Evolutionary conservation across 2,329 filamentous ascomycete genomes (phyloP).

Genomic region (Claviceps maximensis): DNA sequence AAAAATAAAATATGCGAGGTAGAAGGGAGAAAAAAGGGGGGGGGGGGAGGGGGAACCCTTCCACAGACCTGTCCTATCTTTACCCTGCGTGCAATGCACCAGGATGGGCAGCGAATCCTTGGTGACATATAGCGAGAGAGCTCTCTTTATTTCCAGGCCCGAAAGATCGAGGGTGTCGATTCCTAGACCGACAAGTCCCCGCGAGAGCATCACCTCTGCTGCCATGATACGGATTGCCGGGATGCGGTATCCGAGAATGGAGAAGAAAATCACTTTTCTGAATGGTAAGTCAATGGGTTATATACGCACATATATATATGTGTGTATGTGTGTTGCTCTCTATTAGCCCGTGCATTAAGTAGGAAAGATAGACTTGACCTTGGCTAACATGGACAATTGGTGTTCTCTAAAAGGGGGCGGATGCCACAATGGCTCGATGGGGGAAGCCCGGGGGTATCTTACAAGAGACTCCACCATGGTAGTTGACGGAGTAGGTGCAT

Average conservation of each 20-base stretch:
- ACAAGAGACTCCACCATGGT: constrained; percentile 54
- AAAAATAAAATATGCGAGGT: background rate
- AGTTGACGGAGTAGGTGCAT: constrained; percentile 53
- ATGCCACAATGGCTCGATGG: background rate
- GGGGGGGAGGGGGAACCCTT: too few relatives aligned
- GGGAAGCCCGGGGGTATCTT: constrained; percentile 12
- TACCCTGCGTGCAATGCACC: constrained; percentile 80
- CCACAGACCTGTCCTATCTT: constrained; percentile 47
- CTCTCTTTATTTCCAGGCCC: constrained; percentile 41
- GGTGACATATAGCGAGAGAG: constrained; percentile 17
- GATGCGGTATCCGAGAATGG: constrained; percentile 52
- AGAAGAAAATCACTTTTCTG: constrained; percentile 41
- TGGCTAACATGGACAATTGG: background rate
- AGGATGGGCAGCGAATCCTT: constrained; percentile 46
- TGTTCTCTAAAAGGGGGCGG: background rate
- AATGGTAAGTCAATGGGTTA: background rate
- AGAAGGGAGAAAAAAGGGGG: background rate
- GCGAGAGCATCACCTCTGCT: constrained; percentile 55
- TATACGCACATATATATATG: background rate
- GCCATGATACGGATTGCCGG: constrained; percentile 58
- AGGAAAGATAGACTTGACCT: too few relatives aligned
- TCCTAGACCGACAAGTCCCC: constrained; percentile 58
- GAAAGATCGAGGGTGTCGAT: constrained; percentile 57
- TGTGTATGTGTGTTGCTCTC: background rate
- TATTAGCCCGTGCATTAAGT: background rate